Base-by-base conservation (phyloP, 768 basidiomycete genomes). In the Serendipita sp. region DNA sequence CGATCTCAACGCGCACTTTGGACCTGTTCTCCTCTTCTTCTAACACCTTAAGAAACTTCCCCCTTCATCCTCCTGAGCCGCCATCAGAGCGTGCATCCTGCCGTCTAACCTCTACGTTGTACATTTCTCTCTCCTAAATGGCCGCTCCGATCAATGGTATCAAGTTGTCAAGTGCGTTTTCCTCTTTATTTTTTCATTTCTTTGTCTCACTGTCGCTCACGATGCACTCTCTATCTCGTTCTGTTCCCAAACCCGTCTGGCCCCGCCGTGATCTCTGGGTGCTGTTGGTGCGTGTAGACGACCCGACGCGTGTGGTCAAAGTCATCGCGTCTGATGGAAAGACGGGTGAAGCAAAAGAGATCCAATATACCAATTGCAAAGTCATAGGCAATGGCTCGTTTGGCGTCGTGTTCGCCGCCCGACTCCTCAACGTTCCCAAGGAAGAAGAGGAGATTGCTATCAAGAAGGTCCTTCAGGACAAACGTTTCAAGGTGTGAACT, bases 391-490 rank as follows among this genome's bases (percentile, higher is more conserved):
- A 99, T 73, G 96, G 96, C 75, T 95, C 92, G 66, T 99, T 99
- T 72, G 96, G 96, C 70, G 94, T 99, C 75, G 96, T 99, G 68
- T 98, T 94, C 75, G 91, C 93, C 69, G 95, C 94, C 66, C 91
- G 85, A 76, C 84, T 97, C 64, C 79, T 93, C 60, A 79, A 79
- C 13, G 79, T 80, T 5, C 76, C 80, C 48, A 82, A 83, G 71
- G 83, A 82, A 38, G 78, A 78, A 18, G 88, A 88, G 66, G 92
- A 97, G 70, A 96, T 99, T 72, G 96, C 96, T 60, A 99, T 99
- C 83, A 99, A 99, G 90, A 98, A 97, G 80, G 96, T 99, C 62
- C 77, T 99, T 67, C 96, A 99, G 80, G 96, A 99, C 79, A 99
- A 99, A 82, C 85, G 96, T 70, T 99, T 99, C 88, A 99, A 99